Evolutionary conservation across 2,329 filamentous ascomycete genomes (phyloP).

Genomic region (Malbranchea zuffiana): DNA sequence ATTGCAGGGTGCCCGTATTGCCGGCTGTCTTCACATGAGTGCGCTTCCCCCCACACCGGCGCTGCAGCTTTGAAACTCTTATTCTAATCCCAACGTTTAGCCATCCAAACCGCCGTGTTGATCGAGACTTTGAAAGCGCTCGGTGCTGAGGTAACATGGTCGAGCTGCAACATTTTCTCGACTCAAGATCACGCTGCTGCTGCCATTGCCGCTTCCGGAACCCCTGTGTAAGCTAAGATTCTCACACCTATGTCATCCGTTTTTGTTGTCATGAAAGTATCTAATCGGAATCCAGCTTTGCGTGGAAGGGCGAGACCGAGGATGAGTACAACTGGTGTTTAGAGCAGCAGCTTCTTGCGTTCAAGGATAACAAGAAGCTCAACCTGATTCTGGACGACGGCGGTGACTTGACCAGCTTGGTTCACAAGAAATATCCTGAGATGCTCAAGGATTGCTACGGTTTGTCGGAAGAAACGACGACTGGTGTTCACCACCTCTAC

Average conservation of each 20-base stretch:
- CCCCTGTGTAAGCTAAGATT: slow-evolving; percentile 55
- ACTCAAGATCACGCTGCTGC: slow-evolving; percentile 97
- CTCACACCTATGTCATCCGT: background rate
- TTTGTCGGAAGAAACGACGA: slow-evolving; percentile 99
- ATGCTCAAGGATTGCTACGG: slow-evolving; percentile 97
- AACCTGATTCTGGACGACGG: slow-evolving; percentile 99
- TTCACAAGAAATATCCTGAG: slow-evolving; percentile 97
- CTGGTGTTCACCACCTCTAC: slow-evolving; percentile 98
- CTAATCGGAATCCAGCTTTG: slow-evolving; percentile 39
- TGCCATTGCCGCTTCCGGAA: slow-evolving; percentile 85
- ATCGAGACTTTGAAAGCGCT: slow-evolving; percentile 94
- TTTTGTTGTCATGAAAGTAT: slow-evolving; percentile 9
- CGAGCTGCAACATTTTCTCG: slow-evolving; percentile 99
- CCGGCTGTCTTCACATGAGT: slow-evolving; percentile 98
- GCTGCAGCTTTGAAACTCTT: slow-evolving; percentile 11
- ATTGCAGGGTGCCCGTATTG: slow-evolving; percentile 86
- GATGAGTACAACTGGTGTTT: slow-evolving; percentile 99
- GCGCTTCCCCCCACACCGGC: slow-evolving; percentile 23
- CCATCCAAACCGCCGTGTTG: slow-evolving; percentile 97
- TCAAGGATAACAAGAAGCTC: slow-evolving; percentile 92
- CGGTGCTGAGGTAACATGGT: slow-evolving; percentile 97
- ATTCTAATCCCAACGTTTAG: slow-evolving; percentile 26
- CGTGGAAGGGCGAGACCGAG: slow-evolving; percentile 88
- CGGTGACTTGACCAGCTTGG: slow-evolving; percentile 89
- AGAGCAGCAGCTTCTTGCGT: slow-evolving; percentile 92